These are phyloP conservation scores for Kandelia obovata DNA, from an alignment of 345 rosid genomes.

Conservation along the genomic window DNA sequence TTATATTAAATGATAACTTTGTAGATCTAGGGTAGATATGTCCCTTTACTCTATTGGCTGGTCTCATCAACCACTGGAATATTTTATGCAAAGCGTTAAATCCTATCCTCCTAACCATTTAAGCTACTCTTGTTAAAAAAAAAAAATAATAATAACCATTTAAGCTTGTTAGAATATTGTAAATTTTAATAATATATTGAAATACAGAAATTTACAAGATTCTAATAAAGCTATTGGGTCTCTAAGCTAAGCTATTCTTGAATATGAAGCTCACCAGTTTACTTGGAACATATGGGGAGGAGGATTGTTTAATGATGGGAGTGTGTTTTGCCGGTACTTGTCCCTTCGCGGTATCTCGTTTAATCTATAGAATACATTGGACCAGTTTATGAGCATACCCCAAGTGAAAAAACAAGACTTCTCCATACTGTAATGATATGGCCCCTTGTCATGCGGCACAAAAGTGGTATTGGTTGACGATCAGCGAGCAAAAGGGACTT, in stretches of 20 bases:
- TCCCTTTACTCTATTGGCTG: not conserved
- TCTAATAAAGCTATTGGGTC: not conserved
- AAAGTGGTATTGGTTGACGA: not conserved
- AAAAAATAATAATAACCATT: not conserved
- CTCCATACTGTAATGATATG: not conserved
- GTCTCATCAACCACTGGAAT: not conserved
- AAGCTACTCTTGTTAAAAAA: not conserved
- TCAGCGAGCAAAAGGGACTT: not conserved
- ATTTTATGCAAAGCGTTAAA: not conserved
- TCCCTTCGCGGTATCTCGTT: not conserved
- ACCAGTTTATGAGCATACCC: not conserved
- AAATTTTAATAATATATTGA: too few relatives aligned
- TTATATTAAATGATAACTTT: not conserved
- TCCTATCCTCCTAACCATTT: not conserved
- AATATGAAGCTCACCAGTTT: slow-evolving; percentile 4
- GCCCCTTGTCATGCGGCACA: not conserved
- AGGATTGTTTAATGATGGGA: not conserved
- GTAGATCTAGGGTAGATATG: not conserved
- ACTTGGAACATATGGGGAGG: not conserved
- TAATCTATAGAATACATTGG: not conserved
- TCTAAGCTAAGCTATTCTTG: not conserved
- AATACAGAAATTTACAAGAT: too few relatives aligned
- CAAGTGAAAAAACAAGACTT: not conserved
- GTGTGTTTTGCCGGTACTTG: not conserved
- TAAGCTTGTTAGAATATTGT: not conserved